These are phyloP conservation scores for Xylariaceae sp. DNA, from an alignment of 2,329 filamentous ascomycete genomes.

Conservation along the genomic window DNA sequence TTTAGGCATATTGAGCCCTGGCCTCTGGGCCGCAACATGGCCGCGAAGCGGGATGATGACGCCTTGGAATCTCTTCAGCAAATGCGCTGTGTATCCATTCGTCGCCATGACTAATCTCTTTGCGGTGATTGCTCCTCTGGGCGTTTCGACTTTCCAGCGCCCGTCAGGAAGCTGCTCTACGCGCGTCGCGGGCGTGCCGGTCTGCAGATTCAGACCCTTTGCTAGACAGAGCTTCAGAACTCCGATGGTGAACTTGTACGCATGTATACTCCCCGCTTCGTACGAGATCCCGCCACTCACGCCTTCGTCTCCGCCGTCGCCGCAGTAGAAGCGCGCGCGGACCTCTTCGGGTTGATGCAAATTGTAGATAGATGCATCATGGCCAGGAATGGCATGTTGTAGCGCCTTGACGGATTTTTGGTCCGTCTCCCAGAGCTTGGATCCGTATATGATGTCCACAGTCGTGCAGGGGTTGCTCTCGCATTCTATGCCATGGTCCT, in stretches of 20 bases:
- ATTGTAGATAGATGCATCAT: slow-evolving; percentile 43
- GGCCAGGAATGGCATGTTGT: slow-evolving; percentile 41
- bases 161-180: slow-evolving; percentile 18
- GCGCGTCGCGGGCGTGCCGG: slow-evolving; percentile 44
- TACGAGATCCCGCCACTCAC: slow-evolving; percentile 49
- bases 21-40: slow-evolving; percentile 45
- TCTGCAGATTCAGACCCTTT: slow-evolving; percentile 50
- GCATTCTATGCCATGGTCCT: slow-evolving; percentile 44
- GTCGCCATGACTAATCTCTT: slow-evolving; percentile 49
- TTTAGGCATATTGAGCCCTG: slow-evolving; percentile 35
- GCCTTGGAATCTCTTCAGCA: slow-evolving; percentile 44
- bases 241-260: slow-evolving; percentile 40
- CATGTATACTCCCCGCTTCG: slow-evolving; percentile 40
- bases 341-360: slow-evolving; percentile 44
- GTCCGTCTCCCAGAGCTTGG: slow-evolving; percentile 38
- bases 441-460: slow-evolving; percentile 57
- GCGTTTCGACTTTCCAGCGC: slow-evolving; percentile 41
- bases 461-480: slow-evolving; percentile 52
- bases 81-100: slow-evolving; percentile 50
- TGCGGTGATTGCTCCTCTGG: slow-evolving; percentile 41
- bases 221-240: slow-evolving; percentile 44
- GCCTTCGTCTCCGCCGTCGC: slow-evolving; percentile 26
- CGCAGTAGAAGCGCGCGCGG: slow-evolving; percentile 38
- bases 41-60: slow-evolving; percentile 50
- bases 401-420: slow-evolving; percentile 42